Base-by-base conservation (phyloP, 2,329 filamentous ascomycete species). In the Neofusicoccum ribis region DNA sequence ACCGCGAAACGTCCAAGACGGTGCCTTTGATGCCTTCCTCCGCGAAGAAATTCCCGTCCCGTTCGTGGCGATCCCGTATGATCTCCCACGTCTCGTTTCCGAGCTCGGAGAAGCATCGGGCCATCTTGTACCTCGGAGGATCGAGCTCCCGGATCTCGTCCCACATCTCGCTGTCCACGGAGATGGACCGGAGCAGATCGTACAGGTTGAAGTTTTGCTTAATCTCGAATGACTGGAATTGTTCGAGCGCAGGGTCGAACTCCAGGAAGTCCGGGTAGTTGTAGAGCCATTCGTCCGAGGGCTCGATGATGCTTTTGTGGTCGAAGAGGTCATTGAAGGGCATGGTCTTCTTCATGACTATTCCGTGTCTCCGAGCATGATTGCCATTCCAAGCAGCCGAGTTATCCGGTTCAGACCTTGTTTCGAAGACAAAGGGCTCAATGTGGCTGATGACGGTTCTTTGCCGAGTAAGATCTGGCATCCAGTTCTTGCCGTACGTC, bases 261-360 rank as follows among this genome's bases (percentile, higher is more conserved):
- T 64, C 50, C 34, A 66, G 15, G 15, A 66, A 66, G 11, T 64
- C 65, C 6, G 65, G 65, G 23, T 66, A 54, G 31, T 63, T 39
- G 17, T 67, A 63, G 3, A 67, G 39, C 66, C 66, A 67, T 14
- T 66, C 59, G 39, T 67, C 66, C 1, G 50, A 46, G 12, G 65
- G 17, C 8, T 66, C 66, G 58, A 67, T n/a, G 2, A 66, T 63
- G 37, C 59, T 64, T 15, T 54, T 46, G 31, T 67, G 64, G 31
- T 66, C 66, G 31, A 64, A 51, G 20, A 65, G 47, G 4, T 63
- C 39, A 27, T 54, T 52, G 31, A 63, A 51, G 1, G 65, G 65
- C 23, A 65, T 44, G 2, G 52, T 51, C 36, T 66, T 59, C 15
- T 59, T 59, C 54, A 59, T 59, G 39, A 59, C 15, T 3, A 46